phyloP scores from a whole-genome alignment of 305 asterid species.

The Fraxinus dipetala region DNA sequence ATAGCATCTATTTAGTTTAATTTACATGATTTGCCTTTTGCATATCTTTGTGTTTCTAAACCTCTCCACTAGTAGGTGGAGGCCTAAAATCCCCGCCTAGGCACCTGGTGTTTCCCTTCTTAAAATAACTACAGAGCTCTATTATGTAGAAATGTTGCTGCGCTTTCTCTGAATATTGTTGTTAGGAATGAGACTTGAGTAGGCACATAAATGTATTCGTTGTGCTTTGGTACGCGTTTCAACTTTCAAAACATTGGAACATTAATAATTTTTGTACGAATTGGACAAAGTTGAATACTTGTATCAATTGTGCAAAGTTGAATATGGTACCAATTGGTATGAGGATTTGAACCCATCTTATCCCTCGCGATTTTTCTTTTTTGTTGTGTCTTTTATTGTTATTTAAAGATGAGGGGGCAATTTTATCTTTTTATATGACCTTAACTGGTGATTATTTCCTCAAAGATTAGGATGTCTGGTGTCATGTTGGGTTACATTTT shows the following conservation, averaged over 20 bases:
- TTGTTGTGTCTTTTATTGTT: too few species aligned
- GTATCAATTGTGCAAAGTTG: too few species aligned
- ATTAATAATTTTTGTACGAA: neutral
- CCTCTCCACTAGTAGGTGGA: neutral
- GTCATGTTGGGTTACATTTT: neutral
- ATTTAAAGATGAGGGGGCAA: neutral
- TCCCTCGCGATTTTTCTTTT: too few species aligned
- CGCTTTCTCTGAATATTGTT: too few species aligned
- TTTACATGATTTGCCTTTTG: neutral
- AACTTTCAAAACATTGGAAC: too few species aligned
- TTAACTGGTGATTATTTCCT: too few species aligned
- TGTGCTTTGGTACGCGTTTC: too few species aligned
- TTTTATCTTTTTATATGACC: neutral
- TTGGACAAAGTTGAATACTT: neutral
- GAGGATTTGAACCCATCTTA: too few species aligned
- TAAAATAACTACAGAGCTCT: neutral
- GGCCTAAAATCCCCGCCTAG: neutral
- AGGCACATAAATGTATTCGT: too few species aligned
- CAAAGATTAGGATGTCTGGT: neutral
- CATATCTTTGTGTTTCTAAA: neutral
- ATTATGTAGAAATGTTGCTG: neutral
- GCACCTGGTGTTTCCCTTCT: neutral
- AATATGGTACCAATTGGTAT: too few species aligned
- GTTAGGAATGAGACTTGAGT: too few species aligned
- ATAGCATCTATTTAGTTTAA: constrained; percentile 81